Evolutionary conservation across 2,329 filamentous ascomycete genomes (phyloP), one percentile per base, ranked within the genome.

Genomic region (Aspergillus viridinutans): DNA sequence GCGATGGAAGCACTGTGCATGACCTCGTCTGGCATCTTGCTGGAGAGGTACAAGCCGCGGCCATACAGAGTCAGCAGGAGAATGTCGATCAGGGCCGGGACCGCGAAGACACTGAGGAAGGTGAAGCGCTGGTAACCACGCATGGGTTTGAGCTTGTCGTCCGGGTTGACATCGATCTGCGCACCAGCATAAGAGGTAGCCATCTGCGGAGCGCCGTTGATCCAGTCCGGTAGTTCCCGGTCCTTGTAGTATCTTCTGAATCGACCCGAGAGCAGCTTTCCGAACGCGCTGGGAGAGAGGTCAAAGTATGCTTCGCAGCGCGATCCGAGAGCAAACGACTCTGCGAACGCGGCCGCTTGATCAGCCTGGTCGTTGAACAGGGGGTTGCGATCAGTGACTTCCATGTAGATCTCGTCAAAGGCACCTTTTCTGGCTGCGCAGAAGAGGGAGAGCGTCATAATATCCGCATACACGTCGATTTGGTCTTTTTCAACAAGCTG

Each of bases 221-320:
- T 73, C 77, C 78, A 81, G 64, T 77, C 71, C 1, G 80, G 80
- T 17, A 79, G 80, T 52, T 80, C 75, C 35, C 80, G 71, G 28
- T 78, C 67, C n/a, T 68, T 73, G 55, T 80, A 79, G 49, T 77
- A 72, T 21, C 71, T 69, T 26, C 78, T 70, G 62, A 81, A 78
- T 3, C 75, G 70, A 58, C 71, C 64, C 1, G 72, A 72, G 8
- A 77, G 62, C 29, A 76, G 61, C 55, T 76, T 76, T 52, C 81
- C 81, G 35, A 83, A 72, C 4, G 74, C 73, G 29, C 77, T 78
- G 2, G 81, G 80, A 2, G 74, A 65, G 50, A 86, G 78, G 57
- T 84, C 83, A 57, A 87, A 85, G 64, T 86, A 87, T 0, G 81
- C 77, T 58, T 86, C 83, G 64, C 85, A 87, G 54, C 84, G 81